phyloP scores from a whole-genome alignment of 805 yeast genomes.

The Candida patagonica region DNA sequence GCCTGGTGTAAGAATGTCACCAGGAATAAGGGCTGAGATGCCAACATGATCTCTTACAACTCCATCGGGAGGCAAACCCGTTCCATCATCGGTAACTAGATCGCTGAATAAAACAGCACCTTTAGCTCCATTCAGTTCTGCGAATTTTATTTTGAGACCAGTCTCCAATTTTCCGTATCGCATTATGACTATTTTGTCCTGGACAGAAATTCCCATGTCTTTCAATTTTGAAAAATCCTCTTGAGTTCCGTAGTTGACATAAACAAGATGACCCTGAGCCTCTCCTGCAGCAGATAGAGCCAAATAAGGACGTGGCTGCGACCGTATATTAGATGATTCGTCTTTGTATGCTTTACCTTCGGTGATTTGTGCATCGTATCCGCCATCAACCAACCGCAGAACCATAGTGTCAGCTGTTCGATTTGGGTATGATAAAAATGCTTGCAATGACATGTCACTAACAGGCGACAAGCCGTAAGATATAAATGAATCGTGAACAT shows the following conservation, averaged over 20 bases:
- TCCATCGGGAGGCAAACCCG: conserved; percentile 33
- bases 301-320: conserved; percentile 38
- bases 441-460: conserved; percentile 41
- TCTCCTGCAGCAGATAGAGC: conserved; percentile 59
- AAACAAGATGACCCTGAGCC: conserved; percentile 41
- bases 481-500: conserved; percentile 48
- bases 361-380: conserved; percentile 31
- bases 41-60: conserved; percentile 38
- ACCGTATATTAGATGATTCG: conserved; percentile 19
- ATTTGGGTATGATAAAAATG: conserved; percentile 61
- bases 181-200: conserved; percentile 49
- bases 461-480: conserved; percentile 46
- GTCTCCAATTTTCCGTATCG: conserved; percentile 43
- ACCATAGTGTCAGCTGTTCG: conserved; percentile 21
- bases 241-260: conserved; percentile 56
- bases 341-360: conserved; percentile 26
- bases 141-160: conserved; percentile 44
- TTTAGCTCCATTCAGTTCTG: conserved; percentile 45
- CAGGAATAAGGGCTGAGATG: conserved; percentile 41
- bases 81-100: conserved; percentile 22
- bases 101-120: conserved; percentile 56
- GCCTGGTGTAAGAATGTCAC: conserved; percentile 77
- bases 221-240: conserved; percentile 42
- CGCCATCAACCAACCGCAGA: conserved; percentile 23
- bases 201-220: conserved; percentile 31